Evolutionary conservation across 2,329 filamentous ascomycete species (phyloP).

Genomic region (Hypoxylon sp.): DNA sequence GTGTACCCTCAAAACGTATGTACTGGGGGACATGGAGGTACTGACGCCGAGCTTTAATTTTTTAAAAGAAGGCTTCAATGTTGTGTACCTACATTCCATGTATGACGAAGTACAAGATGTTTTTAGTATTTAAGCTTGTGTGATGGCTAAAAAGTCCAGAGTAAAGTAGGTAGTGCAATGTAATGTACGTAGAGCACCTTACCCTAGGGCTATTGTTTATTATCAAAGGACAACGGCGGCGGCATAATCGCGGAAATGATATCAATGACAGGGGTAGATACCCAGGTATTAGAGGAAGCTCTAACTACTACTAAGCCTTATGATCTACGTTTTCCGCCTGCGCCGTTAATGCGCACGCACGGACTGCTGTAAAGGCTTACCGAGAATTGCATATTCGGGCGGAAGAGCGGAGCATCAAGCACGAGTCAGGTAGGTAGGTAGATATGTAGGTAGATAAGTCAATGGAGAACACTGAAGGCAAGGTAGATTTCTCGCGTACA

Average conservation of each 20-base stretch:
- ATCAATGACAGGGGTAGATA: slow-evolving; percentile 13
- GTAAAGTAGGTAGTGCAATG: neutral
- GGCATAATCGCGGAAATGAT: slow-evolving; percentile 1
- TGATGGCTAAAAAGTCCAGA: slow-evolving; percentile 8
- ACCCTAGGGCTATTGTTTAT: neutral
- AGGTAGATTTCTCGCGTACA: slow-evolving; percentile 1
- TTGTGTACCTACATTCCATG: neutral
- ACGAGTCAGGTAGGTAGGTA: slow-evolving; percentile 25
- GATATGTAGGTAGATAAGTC: slow-evolving; percentile 6
- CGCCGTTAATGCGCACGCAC: slow-evolving; percentile 17
- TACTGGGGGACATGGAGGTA: neutral
- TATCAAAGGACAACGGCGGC: neutral
- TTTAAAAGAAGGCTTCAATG: neutral
- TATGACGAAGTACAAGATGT: slow-evolving; percentile 7
- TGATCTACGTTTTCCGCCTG: slow-evolving; percentile 20
- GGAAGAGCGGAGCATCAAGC: slow-evolving; percentile 13
- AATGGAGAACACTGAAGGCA: neutral
- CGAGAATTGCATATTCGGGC: slow-evolving; percentile 29
- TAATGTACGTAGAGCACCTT: neutral
- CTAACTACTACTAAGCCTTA: slow-evolving; percentile 9
- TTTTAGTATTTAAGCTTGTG: slow-evolving; percentile 23
- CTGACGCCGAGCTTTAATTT: slow-evolving; percentile 14
- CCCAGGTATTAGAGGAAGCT: slow-evolving; percentile 13
- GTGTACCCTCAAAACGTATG: slow-evolving; percentile 3
- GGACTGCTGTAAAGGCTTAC: slow-evolving; percentile 32